Conservation (phyloP, 2,329 filamentous ascomycete species). For the Thelonectria olida region DNA sequence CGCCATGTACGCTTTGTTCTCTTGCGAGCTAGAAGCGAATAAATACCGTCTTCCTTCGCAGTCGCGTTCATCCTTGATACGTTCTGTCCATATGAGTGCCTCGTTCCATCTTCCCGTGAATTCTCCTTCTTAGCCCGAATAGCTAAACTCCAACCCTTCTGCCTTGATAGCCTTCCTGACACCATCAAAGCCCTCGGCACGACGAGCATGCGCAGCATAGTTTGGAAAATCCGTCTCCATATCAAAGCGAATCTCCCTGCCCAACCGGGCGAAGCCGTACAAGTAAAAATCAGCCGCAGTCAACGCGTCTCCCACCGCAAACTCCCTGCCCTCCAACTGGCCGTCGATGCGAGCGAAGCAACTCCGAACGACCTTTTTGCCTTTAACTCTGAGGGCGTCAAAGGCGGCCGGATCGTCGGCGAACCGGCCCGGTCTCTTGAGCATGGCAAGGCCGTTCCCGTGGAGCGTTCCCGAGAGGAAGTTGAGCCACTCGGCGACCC, state of each 20-base stretch:
- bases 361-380: neutral
- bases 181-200: slow-evolving; percentile 17
- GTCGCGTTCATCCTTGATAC: no score
- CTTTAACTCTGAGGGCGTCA: slow-evolving; percentile 10
- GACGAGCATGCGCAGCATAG: neutral
- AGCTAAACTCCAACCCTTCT: slow-evolving; percentile 14
- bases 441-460: slow-evolving; percentile 38
- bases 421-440: slow-evolving; percentile 40
- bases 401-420: slow-evolving; percentile 25
- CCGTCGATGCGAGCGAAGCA: slow-evolving; percentile 18
- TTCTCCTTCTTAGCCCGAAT: no score
- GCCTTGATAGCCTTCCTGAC: slow-evolving; percentile 8
- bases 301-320: slow-evolving; percentile 18
- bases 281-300: slow-evolving; percentile 32
- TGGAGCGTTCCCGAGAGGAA: slow-evolving; percentile 47
- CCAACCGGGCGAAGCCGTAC: slow-evolving; percentile 36
- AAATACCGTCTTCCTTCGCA: no score
- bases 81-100: no score
- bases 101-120: no score
- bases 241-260: slow-evolving; percentile 8
- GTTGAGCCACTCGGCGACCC: slow-evolving; percentile 43
- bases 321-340: neutral
- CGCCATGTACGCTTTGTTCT: no score
- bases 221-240: slow-evolving; percentile 17
- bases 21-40: no score